Conservation (phyloP, 257 asterid species). For the Solanum sejunctum region DNA sequence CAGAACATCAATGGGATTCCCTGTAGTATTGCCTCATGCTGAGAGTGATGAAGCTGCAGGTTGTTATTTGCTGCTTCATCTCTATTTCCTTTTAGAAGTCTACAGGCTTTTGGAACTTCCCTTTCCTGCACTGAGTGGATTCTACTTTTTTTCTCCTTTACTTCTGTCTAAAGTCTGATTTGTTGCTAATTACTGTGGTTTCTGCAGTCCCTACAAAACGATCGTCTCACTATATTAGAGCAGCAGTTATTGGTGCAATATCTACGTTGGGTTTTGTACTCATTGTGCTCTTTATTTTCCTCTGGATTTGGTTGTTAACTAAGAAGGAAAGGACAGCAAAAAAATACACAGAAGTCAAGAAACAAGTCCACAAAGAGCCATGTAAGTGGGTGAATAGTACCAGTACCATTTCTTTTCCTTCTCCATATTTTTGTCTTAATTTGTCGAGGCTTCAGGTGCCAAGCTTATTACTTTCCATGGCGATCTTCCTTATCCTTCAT, state of each 20-base stretch:
- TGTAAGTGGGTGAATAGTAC: conserved; percentile 21
- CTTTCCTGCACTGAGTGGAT: neutral
- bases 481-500: conserved; percentile 92
- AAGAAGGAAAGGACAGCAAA: conserved; percentile 84
- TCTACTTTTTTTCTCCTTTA: neutral
- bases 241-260: conserved; percentile 69
- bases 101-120: neutral
- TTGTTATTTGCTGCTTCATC: conserved; percentile 6
- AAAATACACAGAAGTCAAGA: conserved; percentile 78
- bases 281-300: conserved; percentile 49
- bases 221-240: conserved; percentile 67
- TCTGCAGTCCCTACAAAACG: conserved; percentile 43
- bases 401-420: neutral
- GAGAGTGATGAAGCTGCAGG: conserved; percentile 80
- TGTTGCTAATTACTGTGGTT: neutral
- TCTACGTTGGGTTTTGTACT: conserved; percentile 53
- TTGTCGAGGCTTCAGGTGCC: conserved; percentile 32
- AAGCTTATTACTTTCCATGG: conserved; percentile 95
- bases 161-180: neutral
- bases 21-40: conserved; percentile 89
- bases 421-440: neutral
- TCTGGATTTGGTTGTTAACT: conserved; percentile 54
- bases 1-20: conserved; percentile 91
- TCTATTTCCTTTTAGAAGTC: neutral
- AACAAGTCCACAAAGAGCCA: conserved; percentile 81